phyloP scores from a whole-genome alignment of 78 protist species.

The Planoprotostelium fungivorum region DNA sequence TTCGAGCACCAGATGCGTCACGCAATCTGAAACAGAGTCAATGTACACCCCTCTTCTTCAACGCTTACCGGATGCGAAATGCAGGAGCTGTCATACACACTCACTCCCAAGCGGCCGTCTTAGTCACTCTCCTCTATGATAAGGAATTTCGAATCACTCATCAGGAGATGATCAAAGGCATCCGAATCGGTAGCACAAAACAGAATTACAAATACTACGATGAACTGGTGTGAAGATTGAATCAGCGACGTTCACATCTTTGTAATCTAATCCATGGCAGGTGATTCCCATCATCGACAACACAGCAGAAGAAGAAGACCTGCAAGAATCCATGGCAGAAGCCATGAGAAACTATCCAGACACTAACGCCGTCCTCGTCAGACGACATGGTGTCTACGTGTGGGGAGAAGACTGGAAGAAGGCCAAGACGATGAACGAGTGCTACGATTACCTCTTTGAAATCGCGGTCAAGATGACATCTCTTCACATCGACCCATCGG shows the following conservation, averaged over 20 bases:
- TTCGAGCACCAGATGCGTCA: conserved; percentile 11
- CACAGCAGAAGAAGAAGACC: conserved; percentile 67
- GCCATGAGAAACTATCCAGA: conserved; percentile 82
- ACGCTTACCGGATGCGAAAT: conserved; percentile 46
- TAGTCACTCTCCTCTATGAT: conserved; percentile 73
- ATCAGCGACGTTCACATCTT: too few relatives aligned
- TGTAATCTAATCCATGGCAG: not conserved
- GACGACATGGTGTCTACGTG: conserved; percentile 91
- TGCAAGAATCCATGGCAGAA: conserved; percentile 48
- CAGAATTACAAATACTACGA: conserved; percentile 52
- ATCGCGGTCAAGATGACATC: conserved; percentile 69
- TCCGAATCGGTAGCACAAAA: conserved; percentile 17
- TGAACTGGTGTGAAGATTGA: conserved; percentile 31
- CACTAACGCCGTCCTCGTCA: conserved; percentile 82
- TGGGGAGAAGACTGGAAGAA: conserved; percentile 89
- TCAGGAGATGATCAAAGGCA: conserved; percentile 91
- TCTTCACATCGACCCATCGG: conserved; percentile 49
- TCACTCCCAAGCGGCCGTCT: conserved; percentile 72
- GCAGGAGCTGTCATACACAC: conserved; percentile 92
- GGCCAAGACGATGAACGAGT: conserved; percentile 79
- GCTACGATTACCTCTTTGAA: conserved; percentile 84
- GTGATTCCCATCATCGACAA: conserved; percentile 91
- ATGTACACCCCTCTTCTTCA: conserved; percentile 83
- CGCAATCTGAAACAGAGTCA: conserved; percentile 32
- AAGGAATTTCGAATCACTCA: conserved; percentile 80